Evolutionary conservation across 75 land plant species (phyloP).

Genomic region (Larix kaempferi): DNA sequence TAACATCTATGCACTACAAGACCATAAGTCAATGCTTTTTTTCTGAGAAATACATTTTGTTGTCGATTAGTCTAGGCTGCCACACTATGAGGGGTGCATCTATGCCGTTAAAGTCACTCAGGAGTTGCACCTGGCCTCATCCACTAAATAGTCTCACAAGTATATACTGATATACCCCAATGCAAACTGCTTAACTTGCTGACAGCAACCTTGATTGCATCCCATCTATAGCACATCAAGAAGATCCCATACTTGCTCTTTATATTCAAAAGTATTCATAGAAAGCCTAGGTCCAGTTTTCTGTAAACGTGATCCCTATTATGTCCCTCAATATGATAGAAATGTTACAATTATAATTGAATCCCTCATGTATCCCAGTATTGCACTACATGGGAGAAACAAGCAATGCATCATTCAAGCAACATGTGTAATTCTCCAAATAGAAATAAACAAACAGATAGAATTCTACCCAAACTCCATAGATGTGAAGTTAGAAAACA

Average conservation of each 20-base stretch:
- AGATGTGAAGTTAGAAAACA: neutral
- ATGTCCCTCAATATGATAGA: neutral
- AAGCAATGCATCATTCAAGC: neutral
- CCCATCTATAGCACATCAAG: neutral
- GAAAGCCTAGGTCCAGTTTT: neutral
- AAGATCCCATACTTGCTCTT: neutral
- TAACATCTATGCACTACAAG: too few relatives aligned
- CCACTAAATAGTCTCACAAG: too few relatives aligned
- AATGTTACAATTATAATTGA: neutral
- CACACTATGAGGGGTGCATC: too few relatives aligned
- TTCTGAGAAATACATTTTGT: too few relatives aligned
- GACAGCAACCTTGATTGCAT: neutral
- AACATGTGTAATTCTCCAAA: neutral
- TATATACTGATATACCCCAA: too few relatives aligned
- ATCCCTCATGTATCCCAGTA: neutral
- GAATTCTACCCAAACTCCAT: neutral
- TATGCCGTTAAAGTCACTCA: too few relatives aligned
- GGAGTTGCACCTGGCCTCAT: too few relatives aligned
- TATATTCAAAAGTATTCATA: neutral
- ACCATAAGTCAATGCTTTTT: too few relatives aligned
- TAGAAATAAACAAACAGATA: neutral
- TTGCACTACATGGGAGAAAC: neutral
- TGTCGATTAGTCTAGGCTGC: too few relatives aligned
- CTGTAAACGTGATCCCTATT: neutral
- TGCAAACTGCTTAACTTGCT: too few relatives aligned